Evolutionary conservation across 305 asterid species (phyloP), one percentile per base, ranked within the genome.

Genomic region (Solanum hybrid): DNA sequence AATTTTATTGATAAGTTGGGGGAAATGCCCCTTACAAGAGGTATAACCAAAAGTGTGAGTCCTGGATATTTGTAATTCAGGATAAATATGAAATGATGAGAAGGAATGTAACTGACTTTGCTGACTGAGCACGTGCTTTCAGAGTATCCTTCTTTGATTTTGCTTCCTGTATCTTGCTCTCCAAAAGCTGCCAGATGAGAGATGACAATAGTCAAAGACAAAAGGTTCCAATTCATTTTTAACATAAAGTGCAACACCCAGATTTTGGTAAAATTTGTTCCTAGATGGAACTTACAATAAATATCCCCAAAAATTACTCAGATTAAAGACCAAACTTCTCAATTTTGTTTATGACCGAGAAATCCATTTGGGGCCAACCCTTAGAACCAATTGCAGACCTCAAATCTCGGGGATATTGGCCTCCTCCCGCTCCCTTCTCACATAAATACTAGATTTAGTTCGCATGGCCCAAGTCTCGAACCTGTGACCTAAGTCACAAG

Each of bases 71-170:
- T 56, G 69, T 31, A 31, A 85, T 85, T 56, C 77, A 56, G 29
- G 32, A 32, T 56, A 32, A 56, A 22, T 12, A 56, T 85, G 37
- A 60, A 76, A 29, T 34, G 66, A 79, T 14, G 88, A n/a, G 79
- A 81, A 81, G 93, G 90, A 86, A 64, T 75, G 89, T 91, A 90
- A 91, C 98, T 87, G 81, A 97, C 99, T 96, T 97, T 89, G 99
- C 99, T 89, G 99, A 94, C 79, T 97, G 99, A 75, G 99, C 99
- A 84, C 99, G 96, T 78, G 99, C 99, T 96, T 96, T 97, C 88
- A 97, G 95, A 90, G 98, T 97, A 91, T 97, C 98, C 87, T 96
- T 97, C 92, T 97, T 97, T 51, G 99, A 96, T 92, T 88, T 97
- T 3, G 99, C 99, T 92, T 97, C 99, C 90, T 96, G 98, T 93